Percentiles rank a stretch among this genome's conserved stretches.
Evolutionary conservation across 2,329 filamentous ascomycete species (phyloP).

Genomic region (Epichloe uncinata): DNA sequence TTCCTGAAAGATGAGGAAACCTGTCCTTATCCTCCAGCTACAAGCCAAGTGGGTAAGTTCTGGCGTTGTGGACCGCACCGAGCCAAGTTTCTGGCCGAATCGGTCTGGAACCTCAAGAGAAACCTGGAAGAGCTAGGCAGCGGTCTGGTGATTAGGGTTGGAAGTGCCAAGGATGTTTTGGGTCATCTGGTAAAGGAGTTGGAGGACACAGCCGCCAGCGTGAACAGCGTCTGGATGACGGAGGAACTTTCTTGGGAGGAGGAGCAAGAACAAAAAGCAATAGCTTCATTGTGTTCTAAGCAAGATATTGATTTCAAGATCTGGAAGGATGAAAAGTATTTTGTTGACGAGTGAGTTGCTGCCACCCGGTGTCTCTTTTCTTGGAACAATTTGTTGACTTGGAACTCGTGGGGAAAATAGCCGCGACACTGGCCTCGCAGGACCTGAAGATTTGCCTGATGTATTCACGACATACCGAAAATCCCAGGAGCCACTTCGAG

Average conservation of each 20-base stretch:
- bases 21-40: conserved; percentile 56
- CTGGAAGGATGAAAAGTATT: conserved; percentile 67
- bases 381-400: neutral
- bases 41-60: conserved; percentile 50
- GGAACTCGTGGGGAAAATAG: conserved; percentile 24
- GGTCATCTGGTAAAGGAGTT: conserved; percentile 40
- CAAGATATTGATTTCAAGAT: conserved; percentile 45
- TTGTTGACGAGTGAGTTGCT: conserved; percentile 58
- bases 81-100: conserved; percentile 58
- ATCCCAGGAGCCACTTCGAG: conserved; percentile 54
- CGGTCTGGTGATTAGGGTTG: conserved; percentile 50
- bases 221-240: conserved; percentile 62
- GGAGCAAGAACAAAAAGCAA: conserved; percentile 44
- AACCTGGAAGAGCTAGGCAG: conserved; percentile 45
- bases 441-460: conserved; percentile 51
- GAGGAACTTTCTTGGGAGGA: conserved; percentile 59
- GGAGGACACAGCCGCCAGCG: conserved; percentile 24
- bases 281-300: conserved; percentile 38
- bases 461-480: conserved; percentile 67
- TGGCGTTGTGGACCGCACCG: conserved; percentile 64
- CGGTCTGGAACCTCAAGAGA: conserved; percentile 58
- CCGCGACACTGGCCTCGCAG: conserved; percentile 48
- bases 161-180: conserved; percentile 45
- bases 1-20: conserved; percentile 43
- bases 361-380: neutral